These are phyloP conservation scores for Voacanga thouarsii DNA, from an alignment of 257 asterid species.

Conservation along the genomic window DNA sequence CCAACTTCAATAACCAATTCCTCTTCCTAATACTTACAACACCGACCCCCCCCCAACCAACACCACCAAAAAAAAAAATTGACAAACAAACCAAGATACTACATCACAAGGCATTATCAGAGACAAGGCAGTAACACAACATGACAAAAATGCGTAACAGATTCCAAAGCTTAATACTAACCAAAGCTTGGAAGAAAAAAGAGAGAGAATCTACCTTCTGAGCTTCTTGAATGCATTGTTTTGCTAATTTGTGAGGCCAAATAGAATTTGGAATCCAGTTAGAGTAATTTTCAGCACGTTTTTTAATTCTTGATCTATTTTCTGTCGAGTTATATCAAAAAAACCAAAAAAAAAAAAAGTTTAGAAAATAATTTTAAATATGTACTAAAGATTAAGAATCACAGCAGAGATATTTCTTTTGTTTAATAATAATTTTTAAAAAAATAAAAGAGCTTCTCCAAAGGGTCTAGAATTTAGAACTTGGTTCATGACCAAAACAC, in stretches of 20 bases:
- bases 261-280: slow-evolving; percentile 84
- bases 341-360: slow-evolving; percentile 32
- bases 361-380: slow-evolving; percentile 25
- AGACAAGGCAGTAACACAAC: not conserved
- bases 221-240: slow-evolving; percentile 97
- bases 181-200: not conserved
- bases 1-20: not conserved
- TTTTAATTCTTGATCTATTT: slow-evolving; percentile 83
- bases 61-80: too few species aligned
- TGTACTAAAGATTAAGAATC: slow-evolving; percentile 16
- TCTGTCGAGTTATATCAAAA: slow-evolving; percentile 70
- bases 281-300: slow-evolving; percentile 80
- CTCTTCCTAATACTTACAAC: not conserved
- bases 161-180: not conserved
- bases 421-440: too few species aligned
- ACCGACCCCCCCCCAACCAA: too few species aligned
- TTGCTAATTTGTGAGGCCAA: slow-evolving; percentile 98
- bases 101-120: not conserved
- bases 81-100: not conserved
- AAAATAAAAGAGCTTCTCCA: slow-evolving; percentile 37
- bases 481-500: slow-evolving; percentile 1
- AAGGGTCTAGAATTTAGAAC: slow-evolving; percentile 14
- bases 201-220: slow-evolving; percentile 61
- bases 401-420: not conserved
- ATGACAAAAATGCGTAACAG: not conserved